Conservation (phyloP, 2,329 filamentous ascomycete genomes). For the Plenodomus lindquistii region DNA sequence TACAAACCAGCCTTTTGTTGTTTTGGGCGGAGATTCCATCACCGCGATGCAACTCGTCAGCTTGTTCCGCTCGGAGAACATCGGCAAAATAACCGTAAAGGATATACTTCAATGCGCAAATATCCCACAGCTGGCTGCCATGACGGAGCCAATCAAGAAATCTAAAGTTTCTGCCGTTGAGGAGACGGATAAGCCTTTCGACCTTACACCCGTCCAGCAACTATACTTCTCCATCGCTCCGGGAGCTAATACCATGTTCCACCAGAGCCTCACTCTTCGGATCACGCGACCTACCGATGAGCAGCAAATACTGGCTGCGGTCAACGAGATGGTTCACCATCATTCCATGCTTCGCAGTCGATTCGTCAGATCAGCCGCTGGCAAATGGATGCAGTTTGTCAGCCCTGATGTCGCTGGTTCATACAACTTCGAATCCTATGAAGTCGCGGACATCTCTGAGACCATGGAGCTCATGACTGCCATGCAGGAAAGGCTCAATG, state of each 20-base stretch:
- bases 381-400: not conserved
- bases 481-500: not conserved
- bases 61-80: conserved; percentile 6
- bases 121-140: too few relatives aligned
- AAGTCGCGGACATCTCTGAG: not conserved
- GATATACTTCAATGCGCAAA: too few relatives aligned
- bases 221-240: not conserved
- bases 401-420: not conserved
- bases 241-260: not conserved
- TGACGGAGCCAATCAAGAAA: too few relatives aligned
- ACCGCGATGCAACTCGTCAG: conserved; percentile 26
- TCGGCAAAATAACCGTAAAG: too few relatives aligned
- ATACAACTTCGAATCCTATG: not conserved
- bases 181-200: not conserved
- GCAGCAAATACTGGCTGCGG: too few relatives aligned
- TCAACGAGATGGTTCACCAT: too few relatives aligned
- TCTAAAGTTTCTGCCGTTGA: too few relatives aligned
- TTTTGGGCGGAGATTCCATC: conserved; percentile 31
- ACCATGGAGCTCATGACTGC: not conserved
- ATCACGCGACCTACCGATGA: not conserved
- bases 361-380: not conserved
- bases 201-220: conserved; percentile 38
- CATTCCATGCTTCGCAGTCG: too few relatives aligned
- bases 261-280: not conserved
- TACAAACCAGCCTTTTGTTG: conserved; percentile 17